Base-by-base conservation (phyloP, 192 early-diverging fungal genomes). In the Umbelopsis vinacea region DNA sequence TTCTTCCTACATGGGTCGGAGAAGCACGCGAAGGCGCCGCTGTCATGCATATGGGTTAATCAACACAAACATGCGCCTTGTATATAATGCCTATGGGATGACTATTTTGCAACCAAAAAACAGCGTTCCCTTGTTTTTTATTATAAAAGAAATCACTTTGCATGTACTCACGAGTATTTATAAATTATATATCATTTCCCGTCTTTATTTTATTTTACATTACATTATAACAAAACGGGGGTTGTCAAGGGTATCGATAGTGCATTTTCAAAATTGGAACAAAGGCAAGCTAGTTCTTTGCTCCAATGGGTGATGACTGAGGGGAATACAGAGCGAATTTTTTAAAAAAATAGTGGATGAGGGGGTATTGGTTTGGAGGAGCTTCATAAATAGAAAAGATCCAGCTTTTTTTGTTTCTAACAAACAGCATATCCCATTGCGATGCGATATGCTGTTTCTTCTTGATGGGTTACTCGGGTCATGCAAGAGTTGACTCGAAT, bases 1-100 rank as follows among this genome's bases (percentile, higher is more conserved):
- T 35, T 37, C 15, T 63, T 35, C 57, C 57, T 33, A 19, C 29
- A 17, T 63, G 57, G 57, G 57, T 63, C 3, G 57, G 57, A 63
- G 57, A 63, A 37, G 57, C 57, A 15, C 26, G 57, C 12, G 57
- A 63, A 19, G 57, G 57, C 57, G 57, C 57, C 14, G 57, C 57
- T 37, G 57, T 63, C 14, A 63, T 63, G 57, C 57, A 63, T 37
- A 37, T 63, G 57, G 57, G 57, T 17, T 63, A 63, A n/a, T 12
- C 40, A 43, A 6, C 40, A 0, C 57, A 17, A 14, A 29, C 29
- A 29, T n/a, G 2, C 4, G 15, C 6, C 15, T 63, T 63, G 57
- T 63, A 63, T 37, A 63, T 63, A 63, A 43, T 43, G 40, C 6
- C 2, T 12, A 11, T 43, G 40, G 11, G 40, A 43, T 43, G 40